Conservation (phyloP, 2,329 filamentous ascomycete species). For the Parafenestella ontariensis region DNA sequence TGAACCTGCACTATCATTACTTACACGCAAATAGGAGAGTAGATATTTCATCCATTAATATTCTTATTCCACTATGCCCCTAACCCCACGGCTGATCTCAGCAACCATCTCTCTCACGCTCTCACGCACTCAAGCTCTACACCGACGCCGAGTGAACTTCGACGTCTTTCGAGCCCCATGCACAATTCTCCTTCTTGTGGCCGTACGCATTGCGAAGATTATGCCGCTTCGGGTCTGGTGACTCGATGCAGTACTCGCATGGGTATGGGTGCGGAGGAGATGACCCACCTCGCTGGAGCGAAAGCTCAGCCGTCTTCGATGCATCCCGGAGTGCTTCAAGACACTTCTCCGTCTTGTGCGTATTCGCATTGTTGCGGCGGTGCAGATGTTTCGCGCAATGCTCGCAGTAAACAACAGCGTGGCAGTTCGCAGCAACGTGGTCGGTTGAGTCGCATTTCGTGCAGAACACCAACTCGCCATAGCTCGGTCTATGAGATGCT, state of each 20-base stretch:
- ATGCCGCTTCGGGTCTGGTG: not conserved
- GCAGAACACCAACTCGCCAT: not conserved
- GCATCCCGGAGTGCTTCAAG: not conserved
- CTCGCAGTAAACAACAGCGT: not conserved
- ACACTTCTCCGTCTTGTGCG: not conserved
- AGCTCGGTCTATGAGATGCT: not conserved
- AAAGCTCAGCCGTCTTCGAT: not conserved
- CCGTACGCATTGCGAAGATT: not conserved
- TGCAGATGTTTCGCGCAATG: not conserved
- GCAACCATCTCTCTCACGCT: too few species aligned
- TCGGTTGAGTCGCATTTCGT: not conserved
- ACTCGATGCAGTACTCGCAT: not conserved
- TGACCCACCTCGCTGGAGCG: not conserved
- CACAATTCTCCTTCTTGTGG: not conserved
- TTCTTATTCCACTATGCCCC: too few species aligned
- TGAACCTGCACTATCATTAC: too few species aligned
- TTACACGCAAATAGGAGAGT: too few species aligned
- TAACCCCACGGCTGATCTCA: too few species aligned
- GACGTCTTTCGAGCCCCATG: not conserved
- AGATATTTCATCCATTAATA: too few species aligned
- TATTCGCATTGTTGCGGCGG: not conserved
- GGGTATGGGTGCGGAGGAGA: not conserved
- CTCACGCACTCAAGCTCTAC: too few species aligned
- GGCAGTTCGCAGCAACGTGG: not conserved
- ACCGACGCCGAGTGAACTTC: too few species aligned